Evolutionary conservation across 495 filamentous ascomycete species (phyloP).

Genomic region (Corynascus novoguineensis): DNA sequence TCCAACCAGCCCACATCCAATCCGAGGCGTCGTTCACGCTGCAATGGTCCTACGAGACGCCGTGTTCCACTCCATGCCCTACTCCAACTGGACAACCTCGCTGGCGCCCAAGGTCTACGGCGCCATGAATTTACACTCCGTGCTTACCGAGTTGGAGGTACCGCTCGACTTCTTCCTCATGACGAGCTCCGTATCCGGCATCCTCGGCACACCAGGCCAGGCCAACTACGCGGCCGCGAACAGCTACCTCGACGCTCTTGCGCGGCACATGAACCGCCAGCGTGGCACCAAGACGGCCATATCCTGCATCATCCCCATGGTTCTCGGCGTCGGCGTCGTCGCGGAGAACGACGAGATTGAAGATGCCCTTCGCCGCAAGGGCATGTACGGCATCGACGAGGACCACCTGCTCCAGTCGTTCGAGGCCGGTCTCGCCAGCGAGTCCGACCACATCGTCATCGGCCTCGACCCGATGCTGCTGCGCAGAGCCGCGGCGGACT

Average conservation of each 20-base stretch:
- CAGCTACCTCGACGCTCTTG: slow-evolving; percentile 43
- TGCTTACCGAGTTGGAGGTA: slow-evolving; percentile 22
- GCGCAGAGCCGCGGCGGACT: slow-evolving; percentile 31
- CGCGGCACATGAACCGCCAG: slow-evolving; percentile 18
- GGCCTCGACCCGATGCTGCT: slow-evolving; percentile 33
- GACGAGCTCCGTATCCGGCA: slow-evolving; percentile 45
- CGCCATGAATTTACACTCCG: slow-evolving; percentile 42
- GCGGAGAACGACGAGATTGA: slow-evolving; percentile 37
- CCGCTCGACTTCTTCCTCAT: slow-evolving; percentile 53
- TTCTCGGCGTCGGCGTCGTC: slow-evolving; percentile 37
- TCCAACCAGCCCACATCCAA: neutral
- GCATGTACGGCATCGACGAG: slow-evolving; percentile 41
- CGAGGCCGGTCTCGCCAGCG: slow-evolving; percentile 19
- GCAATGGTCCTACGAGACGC: slow-evolving; percentile 7
- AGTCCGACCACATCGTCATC: slow-evolving; percentile 24
- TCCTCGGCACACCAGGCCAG: slow-evolving; percentile 46
- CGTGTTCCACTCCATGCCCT: neutral
- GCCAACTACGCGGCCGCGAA: slow-evolving; percentile 51
- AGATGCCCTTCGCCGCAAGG: slow-evolving; percentile 28
- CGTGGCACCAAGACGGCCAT: slow-evolving; percentile 15
- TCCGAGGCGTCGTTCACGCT: slow-evolving; percentile 12
- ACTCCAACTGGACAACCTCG: neutral
- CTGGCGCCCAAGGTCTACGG: slow-evolving; percentile 40
- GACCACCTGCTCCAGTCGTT: slow-evolving; percentile 29
- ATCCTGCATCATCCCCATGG: slow-evolving; percentile 32